A percentile compares a stretch with the other conserved stretches of the same genome.
Conservation (phyloP, 2,329 filamentous ascomycete species). For the Colletotrichum sp. region DNA sequence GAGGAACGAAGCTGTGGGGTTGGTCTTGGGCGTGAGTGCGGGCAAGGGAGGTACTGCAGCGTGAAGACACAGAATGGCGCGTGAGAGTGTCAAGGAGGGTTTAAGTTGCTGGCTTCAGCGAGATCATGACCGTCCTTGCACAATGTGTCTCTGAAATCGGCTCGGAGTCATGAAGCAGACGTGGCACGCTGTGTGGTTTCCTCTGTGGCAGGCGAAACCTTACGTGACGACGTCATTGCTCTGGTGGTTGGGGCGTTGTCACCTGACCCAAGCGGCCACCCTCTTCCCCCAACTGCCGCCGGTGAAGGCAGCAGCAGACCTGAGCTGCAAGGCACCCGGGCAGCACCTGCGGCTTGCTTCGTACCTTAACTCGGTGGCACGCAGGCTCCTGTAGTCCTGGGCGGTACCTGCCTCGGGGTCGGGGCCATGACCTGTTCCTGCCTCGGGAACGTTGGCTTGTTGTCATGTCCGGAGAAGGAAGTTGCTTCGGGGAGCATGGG, state of each 20-base stretch:
- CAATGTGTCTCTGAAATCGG: slow-evolving; percentile 9
- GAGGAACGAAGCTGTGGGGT: background rate
- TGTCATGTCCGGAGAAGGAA: background rate
- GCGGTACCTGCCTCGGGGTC: background rate
- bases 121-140: background rate
- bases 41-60: background rate
- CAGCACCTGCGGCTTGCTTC: background rate
- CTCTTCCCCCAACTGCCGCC: background rate
- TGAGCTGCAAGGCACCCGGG: background rate
- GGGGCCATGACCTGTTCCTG: background rate
- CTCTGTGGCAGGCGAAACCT: slow-evolving; percentile 18
- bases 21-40: background rate
- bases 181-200: slow-evolving; percentile 18
- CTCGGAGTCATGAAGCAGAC: slow-evolving; percentile 17
- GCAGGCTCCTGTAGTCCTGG: background rate
- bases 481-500: background rate
- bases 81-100: background rate
- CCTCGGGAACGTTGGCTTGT: background rate
- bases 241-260: slow-evolving; percentile 9
- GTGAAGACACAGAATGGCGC: background rate
- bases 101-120: background rate
- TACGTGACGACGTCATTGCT: slow-evolving; percentile 21
- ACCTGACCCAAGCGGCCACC: slow-evolving; percentile 8
- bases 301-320: background rate
- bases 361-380: background rate